phyloP scores from a whole-genome alignment of 352 stramenopile species.

The Globisporangium carolinianum region DNA sequence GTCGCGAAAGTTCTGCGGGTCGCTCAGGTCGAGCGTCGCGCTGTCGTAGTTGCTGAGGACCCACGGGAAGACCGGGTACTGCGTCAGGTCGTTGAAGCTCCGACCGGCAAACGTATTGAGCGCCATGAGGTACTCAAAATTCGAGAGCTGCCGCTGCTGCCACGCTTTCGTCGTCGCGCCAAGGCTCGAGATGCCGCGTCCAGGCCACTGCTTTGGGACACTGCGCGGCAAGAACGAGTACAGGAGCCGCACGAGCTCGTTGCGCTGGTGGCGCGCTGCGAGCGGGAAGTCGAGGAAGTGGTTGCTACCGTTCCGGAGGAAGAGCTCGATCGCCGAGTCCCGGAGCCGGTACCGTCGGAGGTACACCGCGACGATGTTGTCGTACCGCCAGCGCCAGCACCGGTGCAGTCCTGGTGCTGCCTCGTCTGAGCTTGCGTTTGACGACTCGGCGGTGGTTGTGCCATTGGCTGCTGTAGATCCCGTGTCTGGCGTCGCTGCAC shows the following conservation, averaged over 20 bases:
- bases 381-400: constrained; percentile 79
- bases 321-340: constrained; percentile 80
- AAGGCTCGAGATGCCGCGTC: constrained; percentile 39
- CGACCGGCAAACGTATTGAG: constrained; percentile 88
- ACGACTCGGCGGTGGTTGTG: not conserved
- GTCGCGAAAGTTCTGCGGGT: constrained; percentile 93
- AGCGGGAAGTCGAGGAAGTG: constrained; percentile 81
- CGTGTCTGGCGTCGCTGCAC: no score
- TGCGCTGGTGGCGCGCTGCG: constrained; percentile 62
- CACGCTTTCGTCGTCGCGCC: constrained; percentile 63
- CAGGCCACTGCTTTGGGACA: constrained; percentile 76
- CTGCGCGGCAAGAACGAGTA: constrained; percentile 69
- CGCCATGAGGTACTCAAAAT: constrained; percentile 97
- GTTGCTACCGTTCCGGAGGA: constrained; percentile 66
- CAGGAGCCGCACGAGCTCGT: constrained; percentile 62
- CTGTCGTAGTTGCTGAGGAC: constrained; percentile 77
- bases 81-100: constrained; percentile 90
- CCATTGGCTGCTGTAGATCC: not conserved
- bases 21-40: constrained; percentile 63
- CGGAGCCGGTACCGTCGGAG: constrained; percentile 74
- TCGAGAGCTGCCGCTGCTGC: constrained; percentile 74
- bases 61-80: constrained; percentile 96
- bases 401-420: constrained; percentile 57
- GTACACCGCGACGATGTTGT: constrained; percentile 67
- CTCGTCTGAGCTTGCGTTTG: constrained; percentile 27